A percentile compares a stretch with the other conserved stretches of the same genome.
phyloP scores from a whole-genome alignment of 1,284 basidiomycete genomes.

The Somion occarium region DNA sequence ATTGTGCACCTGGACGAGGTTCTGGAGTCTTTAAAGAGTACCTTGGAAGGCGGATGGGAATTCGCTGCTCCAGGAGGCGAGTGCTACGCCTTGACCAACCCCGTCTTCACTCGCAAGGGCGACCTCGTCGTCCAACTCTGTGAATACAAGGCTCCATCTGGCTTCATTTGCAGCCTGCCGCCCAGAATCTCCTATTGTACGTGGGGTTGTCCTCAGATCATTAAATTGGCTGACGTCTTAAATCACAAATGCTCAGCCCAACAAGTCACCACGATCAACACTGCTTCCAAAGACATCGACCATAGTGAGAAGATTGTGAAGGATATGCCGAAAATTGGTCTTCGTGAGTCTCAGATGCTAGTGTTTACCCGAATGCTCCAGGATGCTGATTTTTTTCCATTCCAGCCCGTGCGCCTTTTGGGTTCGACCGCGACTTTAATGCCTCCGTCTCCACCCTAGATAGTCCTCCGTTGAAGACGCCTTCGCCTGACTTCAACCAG shows the following conservation, averaged over 20 bases:
- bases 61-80: slow-evolving; percentile 6
- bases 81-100: slow-evolving; percentile 10
- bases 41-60: slow-evolving; percentile 13
- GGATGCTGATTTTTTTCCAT: too few relatives aligned
- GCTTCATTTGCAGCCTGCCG: background rate
- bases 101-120: slow-evolving; percentile 12
- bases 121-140: slow-evolving; percentile 14
- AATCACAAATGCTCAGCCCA: background rate
- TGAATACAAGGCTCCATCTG: background rate
- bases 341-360: too few relatives aligned
- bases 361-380: too few relatives aligned
- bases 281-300: too few relatives aligned
- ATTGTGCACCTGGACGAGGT: slow-evolving; percentile 9
- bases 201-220: background rate
- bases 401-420: background rate
- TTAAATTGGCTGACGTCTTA: background rate
- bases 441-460: background rate
- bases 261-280: too few relatives aligned
- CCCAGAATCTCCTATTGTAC: background rate
- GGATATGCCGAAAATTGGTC: too few relatives aligned
- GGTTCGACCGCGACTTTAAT: background rate
- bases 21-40: slow-evolving; percentile 5
- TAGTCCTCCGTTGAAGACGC: background rate
- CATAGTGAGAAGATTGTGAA: too few relatives aligned
- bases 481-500: too few relatives aligned